Base-by-base conservation (phyloP, 2,329 filamentous ascomycete genomes). In the Ceratocystis smalleyi region DNA sequence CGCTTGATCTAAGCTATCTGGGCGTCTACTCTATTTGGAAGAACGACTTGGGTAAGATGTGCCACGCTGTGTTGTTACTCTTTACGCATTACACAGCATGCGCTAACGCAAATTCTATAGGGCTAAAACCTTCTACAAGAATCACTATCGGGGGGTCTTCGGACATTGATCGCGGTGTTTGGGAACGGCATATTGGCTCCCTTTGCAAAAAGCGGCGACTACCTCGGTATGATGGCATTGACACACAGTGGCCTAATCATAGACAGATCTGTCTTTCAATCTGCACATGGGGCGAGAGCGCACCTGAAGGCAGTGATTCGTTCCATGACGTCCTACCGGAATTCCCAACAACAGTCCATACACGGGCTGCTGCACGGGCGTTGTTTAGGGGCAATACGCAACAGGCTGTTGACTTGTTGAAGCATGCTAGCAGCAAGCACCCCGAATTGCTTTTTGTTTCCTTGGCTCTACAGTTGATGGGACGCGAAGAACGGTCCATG, bases 331-430 rank as follows among this genome's bases (percentile, higher is more conserved):
- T 73, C 32, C 74, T 73, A 43, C 72, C 77, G 0, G 78, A 78
- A 65, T 77, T 77, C 68, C 77, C 77, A n/a, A 82, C 79, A 1
- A 77, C 78, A 1, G 77, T 77, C 68, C 78, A 88, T 70, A 91
- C 89, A 61, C 88, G 87, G 78, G 85, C 86, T 10, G 86, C 90
- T 24, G 88, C 88, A 0, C 82, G 87, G 67, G 87, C 88, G 1
- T 77, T 92, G 1, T 89, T 92, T 72, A 82, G 85, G 64, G 88
- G 87, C 12, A 79, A 88, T 69, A 84, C 81, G 40, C 79, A 84
- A 49, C 78, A 85, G 63, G 88, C 88, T 1, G 80, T 91, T 6
- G 79, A 84, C 64, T 81, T 89, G 10, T 79, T 92, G 30, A 87
- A 87, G 68, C 79, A 78, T 54, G 84, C 85, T 3, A 87, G 87